Conservation (phyloP, 345 rosid species). For the Jatropha curcas region DNA sequence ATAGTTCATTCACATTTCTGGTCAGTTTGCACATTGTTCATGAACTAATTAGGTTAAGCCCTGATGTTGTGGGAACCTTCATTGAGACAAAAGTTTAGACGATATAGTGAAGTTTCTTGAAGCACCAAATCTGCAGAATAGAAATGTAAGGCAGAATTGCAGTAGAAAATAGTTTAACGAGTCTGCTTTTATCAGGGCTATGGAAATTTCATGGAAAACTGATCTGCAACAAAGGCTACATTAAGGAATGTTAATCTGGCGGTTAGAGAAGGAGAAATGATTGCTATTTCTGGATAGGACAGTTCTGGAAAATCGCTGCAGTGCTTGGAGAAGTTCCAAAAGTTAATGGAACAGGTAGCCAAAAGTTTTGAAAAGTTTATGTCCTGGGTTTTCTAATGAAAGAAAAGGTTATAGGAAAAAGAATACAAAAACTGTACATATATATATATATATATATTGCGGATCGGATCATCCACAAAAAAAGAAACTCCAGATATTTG, state of each 20-base stretch:
- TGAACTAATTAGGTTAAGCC: conserved; percentile 48
- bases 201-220: conserved; percentile 50
- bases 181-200: conserved; percentile 31
- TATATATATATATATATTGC: no score
- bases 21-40: conserved; percentile 48
- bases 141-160: conserved; percentile 19
- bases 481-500: no score
- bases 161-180: conserved; percentile 10
- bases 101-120: conserved; percentile 48
- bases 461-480: no score
- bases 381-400: background rate
- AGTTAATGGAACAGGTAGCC: conserved; percentile 34
- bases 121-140: conserved; percentile 40
- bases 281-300: conserved; percentile 64
- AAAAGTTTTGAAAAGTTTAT: background rate
- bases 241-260: conserved; percentile 38
- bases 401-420: background rate
- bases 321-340: conserved; percentile 62
- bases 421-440: no score
- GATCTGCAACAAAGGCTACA: conserved; percentile 31
- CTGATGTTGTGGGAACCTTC: conserved; percentile 42
- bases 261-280: conserved; percentile 39
- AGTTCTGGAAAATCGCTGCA: conserved; percentile 65
- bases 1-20: conserved; percentile 52
- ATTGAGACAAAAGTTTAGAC: conserved; percentile 51